phyloP scores from a whole-genome alignment of 148 eudicot species.

The Persicaria maculosa region DNA sequence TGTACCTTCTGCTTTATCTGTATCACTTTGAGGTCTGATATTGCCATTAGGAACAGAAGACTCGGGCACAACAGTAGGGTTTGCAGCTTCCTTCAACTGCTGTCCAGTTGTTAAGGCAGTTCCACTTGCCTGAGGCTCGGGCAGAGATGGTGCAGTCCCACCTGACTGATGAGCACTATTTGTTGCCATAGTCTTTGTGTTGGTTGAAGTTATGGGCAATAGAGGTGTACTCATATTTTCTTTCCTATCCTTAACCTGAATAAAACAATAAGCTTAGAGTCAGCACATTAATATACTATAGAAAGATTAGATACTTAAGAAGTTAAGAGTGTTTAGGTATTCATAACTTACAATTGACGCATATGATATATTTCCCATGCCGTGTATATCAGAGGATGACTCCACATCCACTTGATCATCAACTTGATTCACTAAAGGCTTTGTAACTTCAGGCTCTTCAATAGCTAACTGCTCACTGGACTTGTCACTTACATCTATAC shows the following conservation, averaged over 20 bases:
- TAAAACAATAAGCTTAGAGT: not conserved
- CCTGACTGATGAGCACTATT: slow-evolving; percentile 17
- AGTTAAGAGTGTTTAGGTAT: too few species aligned
- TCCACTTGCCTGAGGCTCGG: slow-evolving; percentile 9
- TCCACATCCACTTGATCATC: not conserved
- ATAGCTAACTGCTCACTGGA: slow-evolving; percentile 18
- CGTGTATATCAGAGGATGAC: slow-evolving; percentile 19
- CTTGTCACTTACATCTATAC: slow-evolving; percentile 9
- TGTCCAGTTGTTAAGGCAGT: not conserved
- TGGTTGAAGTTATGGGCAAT: slow-evolving; percentile 12
- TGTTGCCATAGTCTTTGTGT: slow-evolving; percentile 19
- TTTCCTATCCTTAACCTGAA: slow-evolving; percentile 36
- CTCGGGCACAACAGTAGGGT: slow-evolving; percentile 11
- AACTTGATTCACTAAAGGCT: slow-evolving; percentile 13
- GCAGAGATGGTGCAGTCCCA: slow-evolving; percentile 5
- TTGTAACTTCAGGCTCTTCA: slow-evolving; percentile 18
- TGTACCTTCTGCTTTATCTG: slow-evolving; percentile 37
- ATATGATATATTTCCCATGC: slow-evolving; percentile 49
- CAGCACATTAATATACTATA: not conserved
- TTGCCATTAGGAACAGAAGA: slow-evolving; percentile 25
- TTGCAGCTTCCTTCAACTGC: slow-evolving; percentile 6
- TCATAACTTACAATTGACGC: slow-evolving; percentile 52
- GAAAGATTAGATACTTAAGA: not conserved
- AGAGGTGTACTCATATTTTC: slow-evolving; percentile 23
- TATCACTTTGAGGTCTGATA: slow-evolving; percentile 16